Evolutionary conservation across 805 yeast species (phyloP).

Genomic region (Zygosaccharomyces lentus): DNA sequence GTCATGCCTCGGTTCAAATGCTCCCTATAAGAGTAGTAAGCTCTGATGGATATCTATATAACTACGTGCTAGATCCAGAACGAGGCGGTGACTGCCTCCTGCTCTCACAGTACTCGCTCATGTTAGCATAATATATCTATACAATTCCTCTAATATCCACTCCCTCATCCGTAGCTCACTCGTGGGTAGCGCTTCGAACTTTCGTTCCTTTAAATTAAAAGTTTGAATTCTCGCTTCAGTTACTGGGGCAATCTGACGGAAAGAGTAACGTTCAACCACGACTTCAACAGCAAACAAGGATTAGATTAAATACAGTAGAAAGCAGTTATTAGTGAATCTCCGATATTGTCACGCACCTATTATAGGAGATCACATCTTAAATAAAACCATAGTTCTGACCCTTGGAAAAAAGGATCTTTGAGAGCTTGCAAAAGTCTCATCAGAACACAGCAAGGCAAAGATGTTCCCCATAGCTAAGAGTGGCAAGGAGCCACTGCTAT

Average conservation of each 20-base stretch:
- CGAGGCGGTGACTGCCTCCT: slow-evolving; percentile 91
- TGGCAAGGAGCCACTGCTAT: slow-evolving; percentile 33
- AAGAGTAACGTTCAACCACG: slow-evolving; percentile 5
- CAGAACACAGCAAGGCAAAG: not conserved
- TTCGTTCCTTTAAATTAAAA: not conserved
- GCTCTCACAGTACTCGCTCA: slow-evolving; percentile 61
- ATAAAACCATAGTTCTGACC: not conserved
- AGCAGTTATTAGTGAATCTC: not conserved
- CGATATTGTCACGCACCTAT: not conserved
- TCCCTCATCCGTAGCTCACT: not conserved
- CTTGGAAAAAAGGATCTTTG: not conserved
- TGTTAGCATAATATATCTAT: slow-evolving; percentile 12
- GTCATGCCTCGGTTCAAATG: slow-evolving; percentile 32
- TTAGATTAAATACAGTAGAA: not conserved
- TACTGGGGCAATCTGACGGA: slow-evolving; percentile 2
- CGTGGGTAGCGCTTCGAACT: not conserved
- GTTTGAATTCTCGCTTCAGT: slow-evolving; percentile 2
- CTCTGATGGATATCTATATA: slow-evolving; percentile 73
- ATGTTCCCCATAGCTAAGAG: slow-evolving; percentile 22
- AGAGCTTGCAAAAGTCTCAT: not conserved
- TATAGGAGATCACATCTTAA: not conserved
- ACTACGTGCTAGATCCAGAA: slow-evolving; percentile 77
- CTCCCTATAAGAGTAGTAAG: slow-evolving; percentile 62
- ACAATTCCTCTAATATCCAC: not conserved
- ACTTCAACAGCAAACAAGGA: slow-evolving; percentile 2